These are phyloP conservation scores for Zea luxurians DNA, from an alignment of 176 grass and related monocot species.

Conservation along the genomic window DNA sequence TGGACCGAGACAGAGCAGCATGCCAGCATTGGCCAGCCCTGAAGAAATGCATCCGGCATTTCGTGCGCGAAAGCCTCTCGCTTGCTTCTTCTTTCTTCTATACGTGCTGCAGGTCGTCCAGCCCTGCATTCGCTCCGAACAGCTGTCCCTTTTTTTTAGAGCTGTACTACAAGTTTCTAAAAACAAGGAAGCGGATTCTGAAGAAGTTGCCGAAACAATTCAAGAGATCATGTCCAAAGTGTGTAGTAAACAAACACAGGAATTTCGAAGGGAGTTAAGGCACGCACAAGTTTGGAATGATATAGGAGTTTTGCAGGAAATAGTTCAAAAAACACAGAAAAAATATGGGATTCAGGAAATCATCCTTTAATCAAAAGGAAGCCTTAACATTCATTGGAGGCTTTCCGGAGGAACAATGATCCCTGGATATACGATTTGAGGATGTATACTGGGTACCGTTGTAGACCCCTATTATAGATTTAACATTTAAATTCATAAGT, in stretches of 20 bases:
- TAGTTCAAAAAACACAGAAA: too few species aligned
- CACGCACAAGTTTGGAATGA: too few species aligned
- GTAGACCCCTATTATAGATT: too few species aligned
- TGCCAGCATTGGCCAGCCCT: neutral
- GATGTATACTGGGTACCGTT: too few species aligned
- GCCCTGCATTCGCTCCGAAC: neutral
- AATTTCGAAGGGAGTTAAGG: neutral
- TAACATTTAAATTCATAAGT: too few species aligned
- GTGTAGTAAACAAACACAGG: neutral
- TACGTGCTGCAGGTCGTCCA: neutral
- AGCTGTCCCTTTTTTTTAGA: neutral
- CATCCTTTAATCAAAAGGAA: too few species aligned
- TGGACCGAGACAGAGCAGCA: neutral
- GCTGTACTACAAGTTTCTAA: neutral
- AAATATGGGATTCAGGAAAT: too few species aligned
- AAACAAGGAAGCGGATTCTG: neutral
- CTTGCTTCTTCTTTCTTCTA: neutral
- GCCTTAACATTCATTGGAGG: too few species aligned
- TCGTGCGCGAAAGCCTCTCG: neutral
- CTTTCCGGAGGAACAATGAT: too few species aligned
- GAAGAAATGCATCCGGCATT: constrained; percentile 2
- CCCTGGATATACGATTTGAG: too few species aligned
- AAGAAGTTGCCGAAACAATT: neutral
- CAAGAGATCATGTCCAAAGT: neutral
- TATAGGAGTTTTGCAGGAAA: too few species aligned